These are phyloP conservation scores for Nematodospora valgi DNA, from an alignment of 805 yeast species.

Conservation along the genomic window DNA sequence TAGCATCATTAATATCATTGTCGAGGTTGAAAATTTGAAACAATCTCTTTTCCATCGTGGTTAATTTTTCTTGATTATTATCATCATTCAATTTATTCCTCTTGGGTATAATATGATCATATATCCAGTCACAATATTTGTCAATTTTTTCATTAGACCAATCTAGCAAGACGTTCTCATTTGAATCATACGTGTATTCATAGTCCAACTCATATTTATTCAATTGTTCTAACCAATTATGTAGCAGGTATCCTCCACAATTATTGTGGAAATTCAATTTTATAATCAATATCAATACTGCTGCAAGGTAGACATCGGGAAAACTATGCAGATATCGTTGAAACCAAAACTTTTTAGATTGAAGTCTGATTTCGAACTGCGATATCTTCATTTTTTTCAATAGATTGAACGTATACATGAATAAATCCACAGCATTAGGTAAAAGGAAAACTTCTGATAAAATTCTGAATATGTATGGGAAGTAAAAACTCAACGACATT, in stretches of 20 bases:
- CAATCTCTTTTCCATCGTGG: conserved; percentile 29
- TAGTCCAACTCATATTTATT: conserved; percentile 16
- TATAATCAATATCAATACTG: conserved; percentile 27
- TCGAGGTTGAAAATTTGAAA: conserved; percentile 28
- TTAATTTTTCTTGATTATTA: conserved; percentile 14
- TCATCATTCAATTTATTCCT: conserved; percentile 10
- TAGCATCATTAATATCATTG: conserved; percentile 8
- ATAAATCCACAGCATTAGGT: conserved; percentile 47
- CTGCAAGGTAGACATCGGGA: conserved; percentile 38
- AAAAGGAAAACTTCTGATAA: conserved; percentile 43
- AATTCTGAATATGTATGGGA: conserved; percentile 37
- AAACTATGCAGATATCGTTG: conserved; percentile 10
- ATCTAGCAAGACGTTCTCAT: conserved; percentile 27
- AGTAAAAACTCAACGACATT: conserved; percentile 24
- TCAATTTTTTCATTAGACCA: conserved; percentile 49
- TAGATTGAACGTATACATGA: conserved; percentile 25
- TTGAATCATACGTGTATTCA: conserved; percentile 11
- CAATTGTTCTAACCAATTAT: conserved; percentile 18
- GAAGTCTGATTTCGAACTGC: not conserved
- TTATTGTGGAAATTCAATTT: conserved; percentile 24
- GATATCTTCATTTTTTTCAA: conserved; percentile 9
- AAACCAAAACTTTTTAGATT: too few species aligned
- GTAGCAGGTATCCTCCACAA: conserved; percentile 9
- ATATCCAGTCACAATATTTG: conserved; percentile 51
- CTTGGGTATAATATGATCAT: conserved; percentile 27